phyloP scores from a whole-genome alignment of 2,329 filamentous ascomycete genomes.

The Cryphonectria carpinicola region DNA sequence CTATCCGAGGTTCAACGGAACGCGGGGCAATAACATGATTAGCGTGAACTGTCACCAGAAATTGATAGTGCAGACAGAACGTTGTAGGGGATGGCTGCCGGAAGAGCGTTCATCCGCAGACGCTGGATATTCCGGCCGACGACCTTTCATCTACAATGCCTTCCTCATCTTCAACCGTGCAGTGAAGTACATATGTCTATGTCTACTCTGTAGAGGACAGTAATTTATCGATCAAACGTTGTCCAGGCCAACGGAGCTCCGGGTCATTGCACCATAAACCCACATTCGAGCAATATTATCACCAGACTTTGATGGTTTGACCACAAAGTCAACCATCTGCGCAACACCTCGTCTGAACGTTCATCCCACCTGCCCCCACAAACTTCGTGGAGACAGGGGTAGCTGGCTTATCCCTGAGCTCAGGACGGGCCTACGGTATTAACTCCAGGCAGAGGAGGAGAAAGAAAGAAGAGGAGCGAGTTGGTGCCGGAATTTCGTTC shows the following conservation, averaged over 20 bases:
- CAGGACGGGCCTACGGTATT: background rate
- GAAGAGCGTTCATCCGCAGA: background rate
- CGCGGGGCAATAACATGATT: constrained; percentile 9
- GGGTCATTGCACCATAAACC: background rate
- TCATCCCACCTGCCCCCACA: constrained; percentile 19
- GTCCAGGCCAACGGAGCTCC: background rate
- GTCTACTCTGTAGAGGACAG: background rate
- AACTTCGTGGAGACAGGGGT: constrained; percentile 19
- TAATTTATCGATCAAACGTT: background rate
- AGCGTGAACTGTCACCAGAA: background rate
- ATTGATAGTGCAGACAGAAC: background rate
- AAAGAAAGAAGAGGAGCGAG: background rate
- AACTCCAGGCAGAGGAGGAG: background rate
- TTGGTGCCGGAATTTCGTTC: background rate
- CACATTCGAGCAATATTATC: background rate
- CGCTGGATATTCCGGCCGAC: background rate
- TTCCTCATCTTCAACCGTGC: no score
- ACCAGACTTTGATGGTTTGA: background rate
- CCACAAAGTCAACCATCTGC: background rate
- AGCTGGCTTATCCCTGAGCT: background rate
- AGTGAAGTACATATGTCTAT: background rate
- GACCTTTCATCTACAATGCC: background rate
- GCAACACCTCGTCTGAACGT: constrained; percentile 14
- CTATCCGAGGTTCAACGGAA: background rate
- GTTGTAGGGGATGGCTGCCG: background rate